Evolutionary conservation across 2,329 filamentous ascomycete species (phyloP).

Genomic region (Pyricularia pennisetigena): DNA sequence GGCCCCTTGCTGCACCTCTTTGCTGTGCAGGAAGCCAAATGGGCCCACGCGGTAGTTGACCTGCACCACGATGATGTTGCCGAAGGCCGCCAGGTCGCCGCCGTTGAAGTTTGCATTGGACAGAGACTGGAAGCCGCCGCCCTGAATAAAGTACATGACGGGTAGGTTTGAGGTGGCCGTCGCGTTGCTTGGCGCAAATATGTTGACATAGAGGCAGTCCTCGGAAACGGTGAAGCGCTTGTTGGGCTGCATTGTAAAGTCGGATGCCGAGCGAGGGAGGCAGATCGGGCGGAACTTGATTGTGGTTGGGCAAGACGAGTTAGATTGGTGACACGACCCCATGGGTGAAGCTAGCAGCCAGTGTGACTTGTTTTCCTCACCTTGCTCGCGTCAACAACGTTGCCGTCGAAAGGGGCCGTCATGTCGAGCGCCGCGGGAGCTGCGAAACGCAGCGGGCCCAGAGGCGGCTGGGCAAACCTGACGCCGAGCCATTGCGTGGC

Average conservation of each 20-base stretch:
- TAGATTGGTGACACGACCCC: not conserved
- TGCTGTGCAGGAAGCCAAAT: constrained; percentile 60
- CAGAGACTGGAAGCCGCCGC: constrained; percentile 41
- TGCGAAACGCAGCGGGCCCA: constrained; percentile 55
- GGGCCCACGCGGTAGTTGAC: constrained; percentile 70
- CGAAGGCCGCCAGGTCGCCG: constrained; percentile 40
- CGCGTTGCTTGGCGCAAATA: constrained; percentile 48
- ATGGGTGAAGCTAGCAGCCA: not conserved
- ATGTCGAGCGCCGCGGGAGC: constrained; percentile 51
- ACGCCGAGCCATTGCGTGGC: constrained; percentile 66
- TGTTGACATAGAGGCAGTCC: constrained; percentile 61
- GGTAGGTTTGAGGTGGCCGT: constrained; percentile 30
- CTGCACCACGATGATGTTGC: constrained; percentile 47
- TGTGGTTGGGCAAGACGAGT: not conserved
- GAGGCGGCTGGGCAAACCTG: constrained; percentile 61
- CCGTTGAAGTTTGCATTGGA: constrained; percentile 43
- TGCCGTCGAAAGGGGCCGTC: constrained; percentile 19
- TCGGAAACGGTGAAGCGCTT: constrained; percentile 32
- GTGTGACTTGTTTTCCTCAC: constrained; percentile 24
- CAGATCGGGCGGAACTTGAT: constrained; percentile 17
- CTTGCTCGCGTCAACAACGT: constrained; percentile 36
- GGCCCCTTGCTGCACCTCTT: constrained; percentile 47
- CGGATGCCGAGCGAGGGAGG: constrained; percentile 15
- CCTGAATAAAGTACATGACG: constrained; percentile 28
- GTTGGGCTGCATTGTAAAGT: constrained; percentile 13